These are phyloP conservation scores for Populus euphratica DNA, from an alignment of 345 rosid species.

Conservation along the genomic window DNA sequence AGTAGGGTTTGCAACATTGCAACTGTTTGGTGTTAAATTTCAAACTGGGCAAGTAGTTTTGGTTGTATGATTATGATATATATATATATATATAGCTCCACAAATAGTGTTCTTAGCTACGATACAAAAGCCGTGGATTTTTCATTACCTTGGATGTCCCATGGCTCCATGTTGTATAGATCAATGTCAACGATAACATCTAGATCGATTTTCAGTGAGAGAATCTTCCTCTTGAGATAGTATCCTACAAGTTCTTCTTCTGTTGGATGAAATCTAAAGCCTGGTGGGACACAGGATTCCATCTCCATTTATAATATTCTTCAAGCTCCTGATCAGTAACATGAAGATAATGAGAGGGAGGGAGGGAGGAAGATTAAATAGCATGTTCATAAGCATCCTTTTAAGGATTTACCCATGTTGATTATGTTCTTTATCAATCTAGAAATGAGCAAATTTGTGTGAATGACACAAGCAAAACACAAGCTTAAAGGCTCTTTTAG, in stretches of 20 bases:
- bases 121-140: neutral
- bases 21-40: neutral
- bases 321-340: constrained; percentile 20
- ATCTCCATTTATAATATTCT: constrained; percentile 45
- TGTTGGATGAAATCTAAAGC: constrained; percentile 92
- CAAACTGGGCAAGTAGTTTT: neutral
- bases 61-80: neutral
- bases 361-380: constrained; percentile 17
- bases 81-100: neutral
- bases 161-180: constrained; percentile 96
- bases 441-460: neutral
- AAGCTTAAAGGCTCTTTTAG: constrained; percentile 41
- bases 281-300: constrained; percentile 82
- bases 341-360: constrained; percentile 9
- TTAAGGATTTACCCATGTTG: neutral
- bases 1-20: neutral
- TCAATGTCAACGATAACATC: constrained; percentile 83
- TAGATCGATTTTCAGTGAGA: constrained; percentile 65
- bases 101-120: neutral
- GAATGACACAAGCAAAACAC: constrained; percentile 15
- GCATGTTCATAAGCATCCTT: neutral
- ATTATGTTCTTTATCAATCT: neutral
- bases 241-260: constrained; percentile 98
- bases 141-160: constrained; percentile 86
- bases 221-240: constrained; percentile 76